Percentiles rank a stretch among this genome's conserved stretches.
phyloP scores from a whole-genome alignment of 2,329 filamentous ascomycete genomes.

The Trichoderma cornu-damae region DNA sequence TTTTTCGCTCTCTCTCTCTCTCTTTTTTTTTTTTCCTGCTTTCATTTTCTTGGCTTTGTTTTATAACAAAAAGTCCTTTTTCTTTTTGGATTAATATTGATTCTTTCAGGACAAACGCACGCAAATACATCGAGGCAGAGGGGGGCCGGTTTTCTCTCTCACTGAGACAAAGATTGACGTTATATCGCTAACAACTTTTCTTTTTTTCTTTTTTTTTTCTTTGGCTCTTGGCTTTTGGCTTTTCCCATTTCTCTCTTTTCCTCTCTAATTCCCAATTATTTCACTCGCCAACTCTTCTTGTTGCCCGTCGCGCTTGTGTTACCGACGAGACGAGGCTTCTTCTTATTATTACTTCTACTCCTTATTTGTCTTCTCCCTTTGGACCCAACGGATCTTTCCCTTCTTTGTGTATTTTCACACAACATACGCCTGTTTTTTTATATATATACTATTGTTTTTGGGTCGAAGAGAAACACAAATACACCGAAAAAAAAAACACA shows the following conservation, averaged over 20 bases:
- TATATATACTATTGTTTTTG: not conserved
- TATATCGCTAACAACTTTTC: not conserved
- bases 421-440: conserved; percentile 10
- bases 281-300: not conserved
- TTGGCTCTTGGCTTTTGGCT: too few species aligned
- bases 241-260: conserved; percentile 4
- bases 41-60: not conserved
- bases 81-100: conserved; percentile 13
- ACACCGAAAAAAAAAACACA: not conserved
- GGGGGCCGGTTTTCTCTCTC: conserved; percentile 1
- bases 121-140: conserved; percentile 1
- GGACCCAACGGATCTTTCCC: not conserved
- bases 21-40: not conserved
- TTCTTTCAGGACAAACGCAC: conserved; percentile 11
- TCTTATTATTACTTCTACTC: not conserved
- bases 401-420: conserved; percentile 1
- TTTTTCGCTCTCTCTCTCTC: not conserved
- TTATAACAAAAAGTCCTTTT: not conserved
- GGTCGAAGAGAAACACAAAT: not conserved
- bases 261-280: not conserved
- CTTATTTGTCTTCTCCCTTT: not conserved
- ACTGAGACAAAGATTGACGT: conserved; percentile 15
- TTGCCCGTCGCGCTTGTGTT: conserved; percentile 10
- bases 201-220: not conserved
- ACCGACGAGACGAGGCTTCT: not conserved